These are phyloP conservation scores for Vicia faba DNA, from an alignment of 306 rosid genomes.

Conservation along the genomic window DNA sequence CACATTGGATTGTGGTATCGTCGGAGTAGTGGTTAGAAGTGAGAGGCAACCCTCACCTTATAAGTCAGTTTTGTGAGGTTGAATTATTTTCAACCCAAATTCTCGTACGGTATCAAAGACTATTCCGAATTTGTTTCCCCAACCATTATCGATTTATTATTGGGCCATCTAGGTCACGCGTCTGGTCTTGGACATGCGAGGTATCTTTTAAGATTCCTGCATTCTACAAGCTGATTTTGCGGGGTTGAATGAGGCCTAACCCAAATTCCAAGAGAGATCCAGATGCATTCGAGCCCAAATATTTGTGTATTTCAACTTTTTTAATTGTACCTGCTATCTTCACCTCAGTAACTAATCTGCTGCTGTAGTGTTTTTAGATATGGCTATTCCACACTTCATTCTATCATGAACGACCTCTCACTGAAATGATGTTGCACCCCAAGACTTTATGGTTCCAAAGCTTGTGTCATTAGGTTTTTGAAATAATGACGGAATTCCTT, in stretches of 20 bases:
- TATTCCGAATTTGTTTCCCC: not conserved
- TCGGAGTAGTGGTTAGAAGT: not conserved
- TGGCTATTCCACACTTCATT: not conserved
- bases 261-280: not conserved
- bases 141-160: not conserved
- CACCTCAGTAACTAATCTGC: not conserved
- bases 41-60: not conserved
- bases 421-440: slow-evolving; percentile 11
- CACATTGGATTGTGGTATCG: not conserved
- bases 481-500: not conserved
- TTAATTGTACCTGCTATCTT: not conserved
- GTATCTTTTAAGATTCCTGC: not conserved
- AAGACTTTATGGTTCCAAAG: slow-evolving; percentile 11
- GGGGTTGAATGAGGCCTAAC: not conserved
- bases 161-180: not conserved
- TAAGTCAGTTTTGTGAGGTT: not conserved
- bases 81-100: not conserved
- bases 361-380: not conserved
- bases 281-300: not conserved
- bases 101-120: not conserved
- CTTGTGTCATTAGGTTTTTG: slow-evolving; percentile 5
- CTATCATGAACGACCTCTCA: not conserved
- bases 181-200: not conserved
- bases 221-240: not conserved
- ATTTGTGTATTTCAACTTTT: not conserved